Evolutionary conservation across 306 rosid genomes (phyloP).

Genomic region (Pyrus bretschneideri): DNA sequence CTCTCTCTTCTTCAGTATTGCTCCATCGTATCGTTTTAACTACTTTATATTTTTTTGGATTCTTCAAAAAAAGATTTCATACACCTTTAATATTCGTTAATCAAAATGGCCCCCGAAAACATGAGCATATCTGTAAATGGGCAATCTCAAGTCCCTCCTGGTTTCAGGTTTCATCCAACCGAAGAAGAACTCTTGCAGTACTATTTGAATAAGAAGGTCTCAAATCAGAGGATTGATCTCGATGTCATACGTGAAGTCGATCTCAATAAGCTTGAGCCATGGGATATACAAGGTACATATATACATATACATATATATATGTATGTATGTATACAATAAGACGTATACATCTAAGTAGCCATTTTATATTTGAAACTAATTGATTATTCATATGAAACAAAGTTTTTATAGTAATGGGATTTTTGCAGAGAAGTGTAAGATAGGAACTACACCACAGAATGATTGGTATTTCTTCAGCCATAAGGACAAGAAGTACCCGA

Average conservation of each 20-base stretch:
- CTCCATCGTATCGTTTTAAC: neutral
- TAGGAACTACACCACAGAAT: slow-evolving; percentile 74
- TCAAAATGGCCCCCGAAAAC: slow-evolving; percentile 25
- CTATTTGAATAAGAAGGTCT: slow-evolving; percentile 77
- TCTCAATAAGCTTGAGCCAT: slow-evolving; percentile 96
- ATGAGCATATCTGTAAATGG: slow-evolving; percentile 87
- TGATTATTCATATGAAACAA: no score
- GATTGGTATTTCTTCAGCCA: neutral
- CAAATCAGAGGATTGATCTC: slow-evolving; percentile 66
- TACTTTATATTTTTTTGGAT: neutral
- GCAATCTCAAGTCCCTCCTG: slow-evolving; percentile 87
- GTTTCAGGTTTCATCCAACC: slow-evolving; percentile 80
- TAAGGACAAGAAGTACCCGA: neutral
- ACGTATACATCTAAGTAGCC: no score
- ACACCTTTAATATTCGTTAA: neutral
- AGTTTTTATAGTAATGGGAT: neutral
- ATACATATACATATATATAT: neutral
- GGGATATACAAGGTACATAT: slow-evolving; percentile 85
- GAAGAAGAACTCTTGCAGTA: slow-evolving; percentile 86
- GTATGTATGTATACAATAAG: no score
- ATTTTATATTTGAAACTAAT: neutral
- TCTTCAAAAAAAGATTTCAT: neutral
- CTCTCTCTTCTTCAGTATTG: neutral
- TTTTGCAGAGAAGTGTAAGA: slow-evolving; percentile 66
- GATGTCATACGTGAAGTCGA: slow-evolving; percentile 93